Evolutionary conservation across 805 yeast genomes (phyloP).

Genomic region (Torulaspora indica): DNA sequence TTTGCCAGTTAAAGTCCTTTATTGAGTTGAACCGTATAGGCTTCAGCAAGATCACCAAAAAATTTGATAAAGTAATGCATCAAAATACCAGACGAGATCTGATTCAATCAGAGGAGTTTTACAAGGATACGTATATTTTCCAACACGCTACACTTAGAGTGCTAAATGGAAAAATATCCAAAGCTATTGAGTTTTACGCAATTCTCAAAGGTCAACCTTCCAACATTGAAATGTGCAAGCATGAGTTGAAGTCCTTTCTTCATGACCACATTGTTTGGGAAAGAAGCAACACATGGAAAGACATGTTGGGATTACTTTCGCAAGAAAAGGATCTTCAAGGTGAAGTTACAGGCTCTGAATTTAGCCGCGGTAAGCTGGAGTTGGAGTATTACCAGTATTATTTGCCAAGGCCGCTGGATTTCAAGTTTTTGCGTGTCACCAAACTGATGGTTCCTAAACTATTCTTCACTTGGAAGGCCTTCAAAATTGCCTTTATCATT

Average conservation of each 20-base stretch:
- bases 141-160: constrained; percentile 41
- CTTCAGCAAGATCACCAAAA: constrained; percentile 79
- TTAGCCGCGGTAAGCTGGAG: constrained; percentile 22
- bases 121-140: constrained; percentile 53
- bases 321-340: constrained; percentile 38
- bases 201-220: constrained; percentile 38
- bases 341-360: constrained; percentile 9
- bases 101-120: constrained; percentile 43
- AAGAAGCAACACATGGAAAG: constrained; percentile 94
- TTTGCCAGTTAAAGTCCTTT: constrained; percentile 78
- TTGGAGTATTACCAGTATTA: constrained; percentile 35
- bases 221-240: constrained; percentile 42
- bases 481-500: constrained; percentile 47
- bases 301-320: constrained; percentile 78
- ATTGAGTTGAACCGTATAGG: constrained; percentile 83
- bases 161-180: constrained; percentile 52
- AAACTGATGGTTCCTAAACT: constrained; percentile 44
- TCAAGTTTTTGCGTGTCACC: constrained; percentile 28
- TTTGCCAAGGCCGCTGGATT: constrained; percentile 32
- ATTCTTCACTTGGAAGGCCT: constrained; percentile 44
- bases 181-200: constrained; percentile 52
- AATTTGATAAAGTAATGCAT: constrained; percentile 77
- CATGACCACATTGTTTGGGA: constrained; percentile 96
- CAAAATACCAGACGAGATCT: constrained; percentile 49
- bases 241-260: constrained; percentile 56